A percentile compares a stretch with the other conserved stretches of the same genome.
phyloP scores from a whole-genome alignment of 306 rosid species.

The Begonia loranthoides region DNA sequence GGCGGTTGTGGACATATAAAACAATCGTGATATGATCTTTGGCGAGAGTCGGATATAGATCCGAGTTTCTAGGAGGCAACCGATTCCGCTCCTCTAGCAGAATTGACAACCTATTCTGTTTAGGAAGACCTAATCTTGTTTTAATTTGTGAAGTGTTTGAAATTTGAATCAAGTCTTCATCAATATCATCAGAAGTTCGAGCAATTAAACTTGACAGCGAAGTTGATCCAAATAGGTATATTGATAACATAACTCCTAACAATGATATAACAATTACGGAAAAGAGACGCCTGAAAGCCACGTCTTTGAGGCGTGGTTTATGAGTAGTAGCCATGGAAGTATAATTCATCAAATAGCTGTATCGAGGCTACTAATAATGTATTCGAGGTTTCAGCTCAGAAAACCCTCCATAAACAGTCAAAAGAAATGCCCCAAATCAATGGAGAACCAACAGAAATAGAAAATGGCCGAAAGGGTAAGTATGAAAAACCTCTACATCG shows the following conservation, averaged over 20 bases:
- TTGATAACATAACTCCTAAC: constrained; percentile 46
- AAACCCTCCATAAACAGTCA: background rate
- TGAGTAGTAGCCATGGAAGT: constrained; percentile 30
- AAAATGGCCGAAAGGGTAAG: background rate
- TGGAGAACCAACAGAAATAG: background rate
- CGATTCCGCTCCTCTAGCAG: constrained; percentile 45
- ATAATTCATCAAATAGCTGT: constrained; percentile 11
- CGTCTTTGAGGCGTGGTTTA: constrained; percentile 44
- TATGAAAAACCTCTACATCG: background rate
- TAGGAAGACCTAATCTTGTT: constrained; percentile 32
- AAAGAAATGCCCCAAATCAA: background rate
- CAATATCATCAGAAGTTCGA: constrained; percentile 14
- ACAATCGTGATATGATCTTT: constrained; percentile 54
- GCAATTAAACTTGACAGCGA: constrained; percentile 12
- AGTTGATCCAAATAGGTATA: constrained; percentile 41
- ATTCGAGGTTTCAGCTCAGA: constrained; percentile 16
- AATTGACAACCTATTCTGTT: constrained; percentile 50
- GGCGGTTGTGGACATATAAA: constrained; percentile 85
- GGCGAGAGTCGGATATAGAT: constrained; percentile 60
- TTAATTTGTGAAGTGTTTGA: constrained; percentile 14
- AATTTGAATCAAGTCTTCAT: constrained; percentile 12
- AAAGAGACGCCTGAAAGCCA: constrained; percentile 54
- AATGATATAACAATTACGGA: constrained; percentile 37
- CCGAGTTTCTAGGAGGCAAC: constrained; percentile 65
- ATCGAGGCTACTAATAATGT: constrained; percentile 11